These are phyloP conservation scores for Ustilago loliicola DNA, from an alignment of 1,284 basidiomycete genomes.

Conservation along the genomic window DNA sequence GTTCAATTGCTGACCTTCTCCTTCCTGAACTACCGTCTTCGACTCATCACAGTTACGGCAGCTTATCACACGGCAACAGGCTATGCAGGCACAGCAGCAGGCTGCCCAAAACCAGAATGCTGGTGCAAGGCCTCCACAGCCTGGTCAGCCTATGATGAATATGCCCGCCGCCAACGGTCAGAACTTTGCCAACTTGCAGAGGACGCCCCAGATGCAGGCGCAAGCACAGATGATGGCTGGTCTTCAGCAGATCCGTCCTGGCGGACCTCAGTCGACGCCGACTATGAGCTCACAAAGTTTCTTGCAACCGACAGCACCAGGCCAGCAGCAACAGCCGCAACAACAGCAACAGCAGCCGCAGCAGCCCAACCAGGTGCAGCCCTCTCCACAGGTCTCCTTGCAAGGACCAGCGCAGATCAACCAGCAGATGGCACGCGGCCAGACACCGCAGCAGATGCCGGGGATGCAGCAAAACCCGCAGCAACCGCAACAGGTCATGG, in stretches of 20 bases:
- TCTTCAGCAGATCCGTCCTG: conserved; percentile 46
- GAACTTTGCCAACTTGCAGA: conserved; percentile 52
- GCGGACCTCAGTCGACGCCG: conserved; percentile 36
- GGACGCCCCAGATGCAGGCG: conserved; percentile 55
- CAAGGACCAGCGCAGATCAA: conserved; percentile 27
- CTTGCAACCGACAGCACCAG: conserved; percentile 29
- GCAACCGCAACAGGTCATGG: conserved; percentile 33
- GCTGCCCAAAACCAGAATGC: conserved; percentile 48
- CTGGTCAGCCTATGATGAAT: conserved; percentile 48
- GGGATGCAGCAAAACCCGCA: conserved; percentile 33
- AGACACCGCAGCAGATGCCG: conserved; percentile 26
- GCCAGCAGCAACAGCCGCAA: conserved; percentile 26
- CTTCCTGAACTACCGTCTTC: neutral
- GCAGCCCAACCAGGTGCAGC: conserved; percentile 27
- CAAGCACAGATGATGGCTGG: conserved; percentile 59
- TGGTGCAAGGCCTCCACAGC: conserved; percentile 44
- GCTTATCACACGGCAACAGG: conserved; percentile 52
- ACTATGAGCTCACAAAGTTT: conserved; percentile 39
- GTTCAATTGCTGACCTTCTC: conserved; percentile 7
- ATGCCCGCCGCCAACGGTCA: conserved; percentile 34
- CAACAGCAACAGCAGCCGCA: conserved; percentile 20
- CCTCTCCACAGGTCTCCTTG: conserved; percentile 32
- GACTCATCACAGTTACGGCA: conserved; percentile 35
- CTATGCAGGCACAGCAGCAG: conserved; percentile 58
- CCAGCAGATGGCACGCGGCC: conserved; percentile 34